Evolutionary conservation across 495 filamentous ascomycete species (phyloP).

Genomic region (Penicillium goetzii): DNA sequence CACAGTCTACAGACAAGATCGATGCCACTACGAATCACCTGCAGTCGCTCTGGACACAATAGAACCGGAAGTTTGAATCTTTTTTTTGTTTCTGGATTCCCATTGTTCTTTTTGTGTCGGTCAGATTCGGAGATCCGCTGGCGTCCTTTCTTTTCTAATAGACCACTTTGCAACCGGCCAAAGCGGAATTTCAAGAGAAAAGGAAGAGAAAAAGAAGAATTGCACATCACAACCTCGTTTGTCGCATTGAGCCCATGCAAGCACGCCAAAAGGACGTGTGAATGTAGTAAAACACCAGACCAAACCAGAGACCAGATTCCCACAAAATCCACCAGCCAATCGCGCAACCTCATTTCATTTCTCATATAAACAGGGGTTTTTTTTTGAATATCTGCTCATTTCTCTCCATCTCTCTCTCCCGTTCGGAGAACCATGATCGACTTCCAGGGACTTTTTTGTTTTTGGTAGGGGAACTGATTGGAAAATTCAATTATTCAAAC

Average conservation of each 20-base stretch:
- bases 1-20: slow-evolving; percentile 6
- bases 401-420: slow-evolving; percentile 40
- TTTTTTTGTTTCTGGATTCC: slow-evolving; percentile 35
- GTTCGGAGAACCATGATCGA: slow-evolving; percentile 31
- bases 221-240: slow-evolving; percentile 42
- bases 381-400: slow-evolving; percentile 26
- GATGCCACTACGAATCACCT: slow-evolving; percentile 17
- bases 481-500: slow-evolving; percentile 5
- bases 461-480: background rate
- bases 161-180: slow-evolving; percentile 9
- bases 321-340: slow-evolving; percentile 35
- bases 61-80: slow-evolving; percentile 34
- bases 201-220: slow-evolving; percentile 11
- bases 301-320: slow-evolving; percentile 35
- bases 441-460: slow-evolving; percentile 27
- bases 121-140: slow-evolving; percentile 24
- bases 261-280: slow-evolving; percentile 35
- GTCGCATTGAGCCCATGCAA: slow-evolving; percentile 43
- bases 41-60: slow-evolving; percentile 22
- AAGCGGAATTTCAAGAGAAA: slow-evolving; percentile 6
- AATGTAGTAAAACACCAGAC: slow-evolving; percentile 41
- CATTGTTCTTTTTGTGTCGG: slow-evolving; percentile 33
- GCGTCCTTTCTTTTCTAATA: slow-evolving; percentile 23
- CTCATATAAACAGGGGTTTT: slow-evolving; percentile 36
- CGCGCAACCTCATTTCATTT: slow-evolving; percentile 40